Percentiles rank a stretch among this genome's conserved stretches.
Evolutionary conservation across 441 rosid genomes (phyloP).

Genomic region (Brassica hybrid): DNA sequence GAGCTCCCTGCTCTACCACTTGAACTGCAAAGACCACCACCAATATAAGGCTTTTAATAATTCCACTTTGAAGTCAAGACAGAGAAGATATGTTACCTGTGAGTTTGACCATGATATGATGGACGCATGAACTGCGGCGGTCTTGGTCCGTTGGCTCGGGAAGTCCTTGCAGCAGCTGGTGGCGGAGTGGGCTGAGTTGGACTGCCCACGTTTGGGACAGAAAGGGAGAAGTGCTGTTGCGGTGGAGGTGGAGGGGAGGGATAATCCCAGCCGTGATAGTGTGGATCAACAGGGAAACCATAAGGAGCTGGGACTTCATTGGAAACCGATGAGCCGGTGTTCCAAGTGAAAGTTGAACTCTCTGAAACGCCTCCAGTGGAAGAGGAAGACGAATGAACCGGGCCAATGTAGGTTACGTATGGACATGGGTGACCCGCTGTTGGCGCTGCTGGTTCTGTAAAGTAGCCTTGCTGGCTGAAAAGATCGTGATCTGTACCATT

Average conservation of each 20-base stretch:
- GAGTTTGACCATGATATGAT: conserved; percentile 64
- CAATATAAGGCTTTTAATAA: not conserved
- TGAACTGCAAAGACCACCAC: conserved; percentile 50
- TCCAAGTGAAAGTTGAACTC: conserved; percentile 49
- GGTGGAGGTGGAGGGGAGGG: conserved; percentile 53
- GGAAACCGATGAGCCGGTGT: conserved; percentile 69
- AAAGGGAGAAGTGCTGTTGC: conserved; percentile 57
- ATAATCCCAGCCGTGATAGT: conserved; percentile 86
- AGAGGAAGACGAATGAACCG: conserved; percentile 36
- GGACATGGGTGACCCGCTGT: conserved; percentile 88
- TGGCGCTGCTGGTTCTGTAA: conserved; percentile 74
- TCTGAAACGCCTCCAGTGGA: not conserved
- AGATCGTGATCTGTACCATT: conserved; percentile 78
- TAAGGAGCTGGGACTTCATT: conserved; percentile 71
- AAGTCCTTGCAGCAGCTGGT: conserved; percentile 34
- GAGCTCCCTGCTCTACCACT: conserved; percentile 79
- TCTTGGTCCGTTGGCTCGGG: conserved; percentile 75
- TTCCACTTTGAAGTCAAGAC: conserved; percentile 21
- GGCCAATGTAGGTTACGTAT: conserved; percentile 83
- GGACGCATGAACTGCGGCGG: conserved; percentile 86
- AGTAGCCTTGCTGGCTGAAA: conserved; percentile 76
- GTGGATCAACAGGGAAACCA: conserved; percentile 55
- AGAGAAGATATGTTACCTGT: conserved; percentile 56
- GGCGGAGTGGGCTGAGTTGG: conserved; percentile 71
- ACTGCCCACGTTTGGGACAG: too few relatives aligned